Base-by-base conservation (phyloP, 2,329 filamentous ascomycete species). In the Venturia aucupariae region DNA sequence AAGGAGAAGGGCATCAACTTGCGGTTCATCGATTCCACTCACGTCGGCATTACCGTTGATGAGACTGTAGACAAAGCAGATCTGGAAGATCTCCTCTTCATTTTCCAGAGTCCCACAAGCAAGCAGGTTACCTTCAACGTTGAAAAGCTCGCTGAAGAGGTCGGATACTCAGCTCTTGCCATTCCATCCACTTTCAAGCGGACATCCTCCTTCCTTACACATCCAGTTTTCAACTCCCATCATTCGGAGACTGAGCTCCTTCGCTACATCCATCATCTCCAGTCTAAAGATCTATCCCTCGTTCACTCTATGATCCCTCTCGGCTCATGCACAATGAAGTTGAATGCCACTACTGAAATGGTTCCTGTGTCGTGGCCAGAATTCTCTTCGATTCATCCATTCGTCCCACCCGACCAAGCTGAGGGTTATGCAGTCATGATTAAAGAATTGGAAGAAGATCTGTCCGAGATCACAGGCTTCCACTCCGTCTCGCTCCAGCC, bases 301-400 rank as follows among this genome's bases (percentile, higher is more conserved):
- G 90, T 92, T 2, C 93, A 97, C 78, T 97, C 92, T 19, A 97
- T 97, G 93, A 97, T 97, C 67, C 92, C 93, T 2, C 84, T 97
- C 1, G 93, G 93, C 24, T 97, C 93, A 1, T 97, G 93, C 81
- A 97, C 93, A 17, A 97, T 97, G 93, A 97, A 97, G 81, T 86
- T 97, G 63, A 97, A 97, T 75, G 90, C 89, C 51, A 94, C 92
- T 3, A 90, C 90, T 0, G 91, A 97, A 79, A 97, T 97, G 93
- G 84, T 90, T 19, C 89, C 92, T 8, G 83, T 97, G 64, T 90
- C 90, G 0, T 88, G 86, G 77, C 85, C 87, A 0, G 85, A 87
- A 61, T 90, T 92, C 71, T 84, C 89, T 51, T 85, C 88, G 67
- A 81, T 96, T 41, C 93, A 97, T 77, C 93, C 93, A 0, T 91